phyloP scores from a whole-genome alignment of 2,329 filamentous ascomycete species.

The Emericellopsis cladophorae region DNA sequence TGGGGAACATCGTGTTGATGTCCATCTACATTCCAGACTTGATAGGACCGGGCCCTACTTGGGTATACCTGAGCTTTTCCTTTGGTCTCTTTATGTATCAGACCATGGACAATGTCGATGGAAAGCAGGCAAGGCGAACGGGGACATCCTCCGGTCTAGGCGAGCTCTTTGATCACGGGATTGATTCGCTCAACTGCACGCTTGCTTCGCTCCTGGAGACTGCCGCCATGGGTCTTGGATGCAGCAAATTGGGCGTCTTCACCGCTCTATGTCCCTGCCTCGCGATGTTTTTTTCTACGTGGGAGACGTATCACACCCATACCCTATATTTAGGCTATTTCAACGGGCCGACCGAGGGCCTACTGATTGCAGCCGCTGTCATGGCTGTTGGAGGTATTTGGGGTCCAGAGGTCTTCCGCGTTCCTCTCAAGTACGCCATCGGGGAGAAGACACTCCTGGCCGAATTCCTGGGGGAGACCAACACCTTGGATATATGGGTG shows the following conservation, averaged over 20 bases:
- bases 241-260: slow-evolving; percentile 74
- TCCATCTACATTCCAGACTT: slow-evolving; percentile 80
- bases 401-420: slow-evolving; percentile 77
- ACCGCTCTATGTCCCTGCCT: slow-evolving; percentile 84
- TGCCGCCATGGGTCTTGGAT: slow-evolving; percentile 83
- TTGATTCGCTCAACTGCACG: slow-evolving; percentile 96
- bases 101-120: slow-evolving; percentile 98
- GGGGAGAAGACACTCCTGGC: slow-evolving; percentile 39
- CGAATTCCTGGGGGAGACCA: slow-evolving; percentile 53
- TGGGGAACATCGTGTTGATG: slow-evolving; percentile 65
- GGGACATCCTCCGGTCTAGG: slow-evolving; percentile 90
- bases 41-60: slow-evolving; percentile 77
- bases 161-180: slow-evolving; percentile 96
- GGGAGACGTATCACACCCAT: slow-evolving; percentile 98
- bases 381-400: slow-evolving; percentile 83
- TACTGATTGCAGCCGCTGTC: slow-evolving; percentile 75
- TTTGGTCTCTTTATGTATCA: slow-evolving; percentile 97
- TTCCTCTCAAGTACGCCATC: slow-evolving; percentile 57
- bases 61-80: slow-evolving; percentile 94
- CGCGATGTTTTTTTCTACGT: slow-evolving; percentile 99
- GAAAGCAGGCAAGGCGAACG: slow-evolving; percentile 90
- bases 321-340: slow-evolving; percentile 92
- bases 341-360: slow-evolving; percentile 92
- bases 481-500: slow-evolving; percentile 84
- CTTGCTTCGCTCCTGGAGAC: slow-evolving; percentile 83